Evolutionary conservation across 768 basidiomycete species (phyloP).

Genomic region (Boletellus ananas): DNA sequence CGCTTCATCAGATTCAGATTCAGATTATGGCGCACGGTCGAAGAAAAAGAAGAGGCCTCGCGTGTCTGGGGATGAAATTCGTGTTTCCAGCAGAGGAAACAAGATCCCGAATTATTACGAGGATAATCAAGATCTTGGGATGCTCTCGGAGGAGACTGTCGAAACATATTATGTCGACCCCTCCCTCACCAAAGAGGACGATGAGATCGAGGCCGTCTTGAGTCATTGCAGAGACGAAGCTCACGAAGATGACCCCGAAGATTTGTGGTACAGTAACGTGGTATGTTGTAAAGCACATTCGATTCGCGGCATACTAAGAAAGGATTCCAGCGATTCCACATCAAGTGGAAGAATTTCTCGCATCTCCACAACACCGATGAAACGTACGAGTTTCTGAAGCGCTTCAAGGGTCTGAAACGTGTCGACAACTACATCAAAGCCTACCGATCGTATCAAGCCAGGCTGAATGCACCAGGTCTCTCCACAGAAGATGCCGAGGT

Average conservation of each 20-base stretch:
- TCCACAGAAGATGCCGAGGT: conserved; percentile 87
- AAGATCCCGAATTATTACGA: conserved; percentile 85
- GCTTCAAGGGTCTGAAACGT: conserved; percentile 92
- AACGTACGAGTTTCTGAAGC: conserved; percentile 91
- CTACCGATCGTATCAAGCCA: conserved; percentile 70
- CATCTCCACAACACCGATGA: conserved; percentile 99
- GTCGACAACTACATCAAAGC: conserved; percentile 99
- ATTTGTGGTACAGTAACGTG: conserved; percentile 85
- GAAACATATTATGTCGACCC: conserved; percentile 56
- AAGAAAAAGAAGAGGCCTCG: conserved; percentile 78
- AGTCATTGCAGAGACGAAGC: conserved; percentile 85
- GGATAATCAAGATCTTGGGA: conserved; percentile 71
- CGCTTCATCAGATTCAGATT: conserved; percentile 74
- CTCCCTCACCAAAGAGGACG: conserved; percentile 55
- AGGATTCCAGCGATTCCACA: conserved; percentile 79
- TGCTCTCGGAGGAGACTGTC: conserved; percentile 52
- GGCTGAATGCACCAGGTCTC: conserved; percentile 59
- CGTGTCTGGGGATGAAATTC: conserved; percentile 63
- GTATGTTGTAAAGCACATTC: conserved; percentile 39
- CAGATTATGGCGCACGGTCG: conserved; percentile 80
- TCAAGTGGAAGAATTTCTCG: conserved; percentile 99
- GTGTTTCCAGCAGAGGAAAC: conserved; percentile 69
- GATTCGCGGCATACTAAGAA: conserved; percentile 3
- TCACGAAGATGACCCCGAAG: conserved; percentile 67
- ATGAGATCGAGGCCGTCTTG: conserved; percentile 91